Evolutionary conservation across 257 asterid species (phyloP).

Genomic region (Fraxinus americana): DNA sequence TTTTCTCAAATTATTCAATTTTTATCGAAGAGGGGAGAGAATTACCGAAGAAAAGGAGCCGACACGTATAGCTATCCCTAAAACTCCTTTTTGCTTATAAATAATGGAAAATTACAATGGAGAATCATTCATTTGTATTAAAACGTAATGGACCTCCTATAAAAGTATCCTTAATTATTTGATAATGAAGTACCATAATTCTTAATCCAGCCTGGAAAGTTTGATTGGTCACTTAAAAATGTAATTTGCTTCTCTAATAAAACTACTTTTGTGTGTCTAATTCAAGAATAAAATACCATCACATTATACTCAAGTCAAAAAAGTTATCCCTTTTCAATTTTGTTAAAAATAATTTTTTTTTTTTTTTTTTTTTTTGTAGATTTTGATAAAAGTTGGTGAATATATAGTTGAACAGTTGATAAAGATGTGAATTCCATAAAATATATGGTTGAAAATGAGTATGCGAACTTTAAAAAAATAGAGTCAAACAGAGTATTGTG

Average conservation of each 20-base stretch:
- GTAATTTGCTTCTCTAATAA: background rate
- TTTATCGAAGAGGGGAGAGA: background rate
- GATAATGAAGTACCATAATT: background rate
- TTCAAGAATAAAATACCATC: background rate
- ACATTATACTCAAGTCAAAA: too few species aligned
- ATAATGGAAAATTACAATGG: background rate
- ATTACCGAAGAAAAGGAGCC: background rate
- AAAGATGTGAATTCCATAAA: too few species aligned
- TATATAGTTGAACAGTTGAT: too few species aligned
- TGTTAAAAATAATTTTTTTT: too few species aligned
- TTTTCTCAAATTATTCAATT: background rate
- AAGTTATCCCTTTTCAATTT: too few species aligned
- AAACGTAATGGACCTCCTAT: background rate
- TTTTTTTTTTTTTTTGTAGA: too few species aligned
- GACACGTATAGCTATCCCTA: background rate
- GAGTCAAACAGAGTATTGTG: background rate
- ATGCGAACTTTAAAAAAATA: too few species aligned
- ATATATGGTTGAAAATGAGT: too few species aligned
- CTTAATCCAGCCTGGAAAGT: conserved; percentile 2
- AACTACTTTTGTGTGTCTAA: background rate
- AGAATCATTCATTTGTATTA: background rate
- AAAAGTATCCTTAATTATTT: background rate
- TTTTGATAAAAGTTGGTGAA: too few species aligned
- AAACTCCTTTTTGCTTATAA: background rate
- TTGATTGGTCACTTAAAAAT: background rate